phyloP scores from a whole-genome alignment of 148 eudicot species.

The Euryodendron excelsum region DNA sequence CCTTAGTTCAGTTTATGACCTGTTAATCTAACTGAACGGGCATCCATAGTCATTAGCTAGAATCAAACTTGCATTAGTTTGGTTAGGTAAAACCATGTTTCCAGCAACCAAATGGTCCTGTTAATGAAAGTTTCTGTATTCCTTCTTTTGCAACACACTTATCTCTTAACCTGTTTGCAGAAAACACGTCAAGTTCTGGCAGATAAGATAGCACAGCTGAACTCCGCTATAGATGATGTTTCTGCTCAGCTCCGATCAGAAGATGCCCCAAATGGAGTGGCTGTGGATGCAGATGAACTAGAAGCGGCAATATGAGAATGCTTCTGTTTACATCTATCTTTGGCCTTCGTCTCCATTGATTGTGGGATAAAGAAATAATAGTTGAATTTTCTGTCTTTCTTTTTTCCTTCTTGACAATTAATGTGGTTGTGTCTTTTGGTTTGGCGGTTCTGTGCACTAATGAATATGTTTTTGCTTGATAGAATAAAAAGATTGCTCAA shows the following conservation, averaged over 20 bases:
- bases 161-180: conserved; percentile 36
- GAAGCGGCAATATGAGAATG: conserved; percentile 44
- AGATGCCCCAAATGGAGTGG: conserved; percentile 49
- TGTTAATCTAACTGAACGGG: no score
- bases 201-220: conserved; percentile 81
- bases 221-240: conserved; percentile 69
- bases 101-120: not conserved
- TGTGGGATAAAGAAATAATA: conserved; percentile 6
- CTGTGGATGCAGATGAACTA: conserved; percentile 44
- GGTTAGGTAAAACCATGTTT: not conserved
- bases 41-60: not conserved
- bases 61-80: not conserved
- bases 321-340: not conserved
- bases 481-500: not conserved
- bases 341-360: conserved; percentile 7
- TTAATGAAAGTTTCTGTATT: not conserved
- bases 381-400: not conserved
- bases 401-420: not conserved
- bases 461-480: not conserved
- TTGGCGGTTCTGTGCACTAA: not conserved
- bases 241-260: conserved; percentile 61
- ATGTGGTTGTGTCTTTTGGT: not conserved
- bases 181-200: conserved; percentile 63
- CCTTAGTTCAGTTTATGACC: no score
- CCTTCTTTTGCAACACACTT: not conserved